phyloP scores from a whole-genome alignment of 495 filamentous ascomycete genomes.

The Aspergillus sparsus region DNA sequence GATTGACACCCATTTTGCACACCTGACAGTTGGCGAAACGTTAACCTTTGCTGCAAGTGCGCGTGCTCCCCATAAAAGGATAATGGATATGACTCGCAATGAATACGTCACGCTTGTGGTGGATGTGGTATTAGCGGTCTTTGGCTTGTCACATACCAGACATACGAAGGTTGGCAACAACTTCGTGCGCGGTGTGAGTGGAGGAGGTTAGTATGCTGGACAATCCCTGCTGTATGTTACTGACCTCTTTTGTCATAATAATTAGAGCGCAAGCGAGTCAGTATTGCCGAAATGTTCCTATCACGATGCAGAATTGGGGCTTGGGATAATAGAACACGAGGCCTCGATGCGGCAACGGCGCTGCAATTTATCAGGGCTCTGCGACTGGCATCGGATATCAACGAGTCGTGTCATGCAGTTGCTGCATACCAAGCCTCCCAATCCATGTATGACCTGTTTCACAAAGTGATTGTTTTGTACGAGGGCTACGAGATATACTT shows the following conservation, averaged over 20 bases:
- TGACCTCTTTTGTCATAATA: not conserved
- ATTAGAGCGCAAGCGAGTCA: not conserved
- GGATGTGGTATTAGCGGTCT: conserved; percentile 60
- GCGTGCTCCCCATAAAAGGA: conserved; percentile 44
- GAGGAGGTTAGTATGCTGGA: conserved; percentile 51
- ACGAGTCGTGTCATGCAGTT: conserved; percentile 74
- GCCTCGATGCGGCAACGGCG: conserved; percentile 80
- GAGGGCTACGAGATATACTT: conserved; percentile 66
- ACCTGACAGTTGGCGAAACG: conserved; percentile 64
- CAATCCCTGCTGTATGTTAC: not conserved
- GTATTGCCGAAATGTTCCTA: conserved; percentile 50
- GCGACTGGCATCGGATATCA: conserved; percentile 69
- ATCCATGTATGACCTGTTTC: conserved; percentile 70
- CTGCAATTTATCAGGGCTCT: conserved; percentile 69
- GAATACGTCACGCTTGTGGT: conserved; percentile 45
- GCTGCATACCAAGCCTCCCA: conserved; percentile 83
- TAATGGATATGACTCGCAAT: conserved; percentile 42
- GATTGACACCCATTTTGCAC: conserved; percentile 64
- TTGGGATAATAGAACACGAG: conserved; percentile 86
- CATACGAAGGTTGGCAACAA: conserved; percentile 47
- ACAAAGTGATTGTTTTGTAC: conserved; percentile 61
- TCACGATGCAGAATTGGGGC: conserved; percentile 69
- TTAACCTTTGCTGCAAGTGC: conserved; percentile 60
- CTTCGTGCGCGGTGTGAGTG: conserved; percentile 68
- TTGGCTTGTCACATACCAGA: conserved; percentile 57